Evolutionary conservation across 2,329 filamentous ascomycete genomes (phyloP), one percentile per base, ranked within the genome.

Genomic region (Bipolaris bicolor): DNA sequence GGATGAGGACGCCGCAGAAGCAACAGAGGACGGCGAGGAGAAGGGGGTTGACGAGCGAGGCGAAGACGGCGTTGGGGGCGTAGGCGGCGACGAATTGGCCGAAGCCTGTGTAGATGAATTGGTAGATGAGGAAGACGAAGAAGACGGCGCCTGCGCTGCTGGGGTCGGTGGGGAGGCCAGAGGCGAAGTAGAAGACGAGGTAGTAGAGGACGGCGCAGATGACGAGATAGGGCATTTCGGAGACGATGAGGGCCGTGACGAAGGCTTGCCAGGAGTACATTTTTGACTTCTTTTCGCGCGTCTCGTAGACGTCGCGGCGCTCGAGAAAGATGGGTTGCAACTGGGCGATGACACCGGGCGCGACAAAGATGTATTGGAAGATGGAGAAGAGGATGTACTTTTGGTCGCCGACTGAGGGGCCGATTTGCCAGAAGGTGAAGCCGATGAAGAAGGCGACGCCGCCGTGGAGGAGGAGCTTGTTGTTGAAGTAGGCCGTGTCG

Each of bases 231-330:
- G 88, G 88, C 1, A 91, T 81, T 71, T 92, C 90, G 37, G 89
- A 87, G 1, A 90, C 55, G 51, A 92, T 84, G 64, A 90, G 88
- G 62, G 86, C 84, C 1, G 88, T 78, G 67, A 91, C 83, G 73
- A 92, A 92, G 1, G 83, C 86, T 61, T 84, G 81, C 89, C 90
- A 92, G 0, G 86, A 89, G 77, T 92, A 92, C 0, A 86, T 83
- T 68, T 91, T 90, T 65, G 83, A 86, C 2, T 88, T 83, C 11
- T 83, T 79, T 68, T 87, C 84, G 41, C 84, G 83, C 3, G 81
- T 82, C 69, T 86, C 84, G 71, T 85, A 87, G n/a, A 87, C 68
- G 16, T 75, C 69, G 29, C 71, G 70, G 26, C 67, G 63, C 9
- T 71, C 78, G 45, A 82, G 80, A 66, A 83, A 82, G 4, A 82